A percentile compares a stretch with the other conserved stretches of the same genome.
Evolutionary conservation across 2,329 filamentous ascomycete species (phyloP).

Genomic region (Fusarium subtropicale): DNA sequence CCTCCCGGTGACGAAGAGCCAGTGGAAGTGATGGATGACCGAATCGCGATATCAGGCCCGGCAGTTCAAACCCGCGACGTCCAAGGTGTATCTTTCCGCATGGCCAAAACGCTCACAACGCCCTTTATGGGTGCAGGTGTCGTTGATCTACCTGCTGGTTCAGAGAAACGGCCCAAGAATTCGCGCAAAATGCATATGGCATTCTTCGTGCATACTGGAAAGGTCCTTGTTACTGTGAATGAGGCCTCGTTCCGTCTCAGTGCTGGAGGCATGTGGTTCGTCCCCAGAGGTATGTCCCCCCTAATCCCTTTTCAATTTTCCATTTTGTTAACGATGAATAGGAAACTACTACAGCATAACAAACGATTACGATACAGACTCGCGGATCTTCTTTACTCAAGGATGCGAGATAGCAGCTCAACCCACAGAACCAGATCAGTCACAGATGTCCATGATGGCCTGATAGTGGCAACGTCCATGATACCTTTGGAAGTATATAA

Average conservation of each 20-base stretch:
- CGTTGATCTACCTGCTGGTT: conserved; percentile 85
- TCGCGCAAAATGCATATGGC: conserved; percentile 96
- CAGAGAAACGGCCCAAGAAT: conserved; percentile 91
- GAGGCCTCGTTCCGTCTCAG: conserved; percentile 83
- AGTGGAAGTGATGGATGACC: conserved; percentile 65
- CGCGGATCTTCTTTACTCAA: conserved; percentile 92
- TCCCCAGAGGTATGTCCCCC: conserved; percentile 86
- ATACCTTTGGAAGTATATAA: conserved; percentile 5
- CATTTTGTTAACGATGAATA: conserved; percentile 53
- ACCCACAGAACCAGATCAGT: conserved; percentile 41
- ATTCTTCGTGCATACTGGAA: conserved; percentile 89
- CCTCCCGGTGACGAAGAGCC: conserved; percentile 67
- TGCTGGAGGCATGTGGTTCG: conserved; percentile 91
- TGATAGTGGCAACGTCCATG: conserved; percentile 1
- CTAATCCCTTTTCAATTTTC: conserved; percentile 2
- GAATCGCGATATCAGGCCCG: conserved; percentile 66
- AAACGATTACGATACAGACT: conserved; percentile 79
- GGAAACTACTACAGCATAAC: conserved; percentile 94
- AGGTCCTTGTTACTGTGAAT: conserved; percentile 82
- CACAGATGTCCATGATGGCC: conserved; percentile 40
- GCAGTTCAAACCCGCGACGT: conserved; percentile 70
- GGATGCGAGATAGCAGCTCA: conserved; percentile 70
- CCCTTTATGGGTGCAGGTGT: conserved; percentile 91
- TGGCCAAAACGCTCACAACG: conserved; percentile 86
- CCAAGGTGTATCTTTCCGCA: conserved; percentile 79